Evolutionary conservation across 1,139 yeast species (phyloP), one percentile per base, ranked within the genome.

Genomic region (Lodderomyces theae): DNA sequence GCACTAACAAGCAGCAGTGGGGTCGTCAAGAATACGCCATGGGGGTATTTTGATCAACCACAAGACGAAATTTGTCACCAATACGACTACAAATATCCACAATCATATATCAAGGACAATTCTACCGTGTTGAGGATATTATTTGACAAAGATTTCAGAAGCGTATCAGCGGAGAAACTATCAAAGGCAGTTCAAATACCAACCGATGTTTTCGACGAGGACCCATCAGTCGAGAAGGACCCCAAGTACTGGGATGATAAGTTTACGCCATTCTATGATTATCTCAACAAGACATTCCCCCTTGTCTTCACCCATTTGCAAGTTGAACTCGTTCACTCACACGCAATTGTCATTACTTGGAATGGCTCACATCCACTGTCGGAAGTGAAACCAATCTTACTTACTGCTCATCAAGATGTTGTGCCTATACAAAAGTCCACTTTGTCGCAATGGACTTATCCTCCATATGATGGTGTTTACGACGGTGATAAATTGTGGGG

Each of bases 101-200:
- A 47, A 13, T 53, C 59, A 21, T 66, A 54, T 44, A 18, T 42
- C 28, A 33, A 42, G 4, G 69, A 69, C 51, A 67, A 65, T 42
- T 51, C 66, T 13, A 62, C 68, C 9, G 69, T 58, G 1, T 40
- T 62, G 9, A 50, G 39, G 5, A 63, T 66, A 28, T 43, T 66
- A 25, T 32, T 60, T 31, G 71, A 68, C 46, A 58, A 55, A 24
- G 34, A 46, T 1, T 74, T 63, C 53, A 56, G 72, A 44, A 50
- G 58, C 22, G 47, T 47, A 17, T 68, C 77, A 0, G 66, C 62
- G 11, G 44, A 51, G 21, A 69, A 64, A 38, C 56, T 73, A 37
- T 60, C 67, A 10, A 79, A 77, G 10, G 81, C 89, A 1, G 68
- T 86, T 23, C 70, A 69, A 50, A 64, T 82, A 37, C 80, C 86